These are phyloP conservation scores for Wickerhamomyces subpelliculosus DNA, from an alignment of 805 yeast genomes.

Conservation along the genomic window DNA sequence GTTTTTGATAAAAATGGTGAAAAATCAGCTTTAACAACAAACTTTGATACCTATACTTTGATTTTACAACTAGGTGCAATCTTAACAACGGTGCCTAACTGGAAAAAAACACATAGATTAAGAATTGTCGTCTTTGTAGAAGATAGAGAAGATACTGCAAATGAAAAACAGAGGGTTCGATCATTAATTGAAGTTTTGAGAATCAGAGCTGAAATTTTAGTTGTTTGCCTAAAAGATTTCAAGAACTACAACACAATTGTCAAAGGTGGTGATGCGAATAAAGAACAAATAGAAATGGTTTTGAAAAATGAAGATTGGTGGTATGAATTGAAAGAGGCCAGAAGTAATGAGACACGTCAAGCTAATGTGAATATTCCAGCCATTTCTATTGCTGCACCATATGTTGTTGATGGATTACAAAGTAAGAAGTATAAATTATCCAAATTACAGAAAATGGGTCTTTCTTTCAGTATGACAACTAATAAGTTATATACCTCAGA, in stretches of 20 bases:
- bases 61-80: conserved; percentile 93
- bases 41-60: conserved; percentile 92
- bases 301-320: conserved; percentile 81
- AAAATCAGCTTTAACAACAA: conserved; percentile 69
- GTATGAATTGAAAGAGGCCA: conserved; percentile 56
- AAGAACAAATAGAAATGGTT: conserved; percentile 40
- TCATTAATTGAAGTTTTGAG: conserved; percentile 69
- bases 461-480: conserved; percentile 73
- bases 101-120: conserved; percentile 72
- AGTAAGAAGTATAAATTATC: conserved; percentile 38
- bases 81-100: conserved; percentile 83
- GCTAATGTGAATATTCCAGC: conserved; percentile 27
- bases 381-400: conserved; percentile 24
- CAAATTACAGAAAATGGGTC: conserved; percentile 67
- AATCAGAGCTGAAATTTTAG: conserved; percentile 76
- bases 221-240: conserved; percentile 56
- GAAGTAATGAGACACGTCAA: conserved; percentile 30
- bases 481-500: conserved; percentile 36
- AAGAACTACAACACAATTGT: conserved; percentile 68
- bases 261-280: conserved; percentile 47
- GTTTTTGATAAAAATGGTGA: conserved; percentile 59
- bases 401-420: conserved; percentile 16
- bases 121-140: conserved; percentile 92
- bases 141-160: conserved; percentile 55
- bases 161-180: conserved; percentile 57